A percentile compares a stretch with the other conserved stretches of the same genome.
Conservation (phyloP, 2,329 filamentous ascomycete species). For the Amauroascus niger region DNA sequence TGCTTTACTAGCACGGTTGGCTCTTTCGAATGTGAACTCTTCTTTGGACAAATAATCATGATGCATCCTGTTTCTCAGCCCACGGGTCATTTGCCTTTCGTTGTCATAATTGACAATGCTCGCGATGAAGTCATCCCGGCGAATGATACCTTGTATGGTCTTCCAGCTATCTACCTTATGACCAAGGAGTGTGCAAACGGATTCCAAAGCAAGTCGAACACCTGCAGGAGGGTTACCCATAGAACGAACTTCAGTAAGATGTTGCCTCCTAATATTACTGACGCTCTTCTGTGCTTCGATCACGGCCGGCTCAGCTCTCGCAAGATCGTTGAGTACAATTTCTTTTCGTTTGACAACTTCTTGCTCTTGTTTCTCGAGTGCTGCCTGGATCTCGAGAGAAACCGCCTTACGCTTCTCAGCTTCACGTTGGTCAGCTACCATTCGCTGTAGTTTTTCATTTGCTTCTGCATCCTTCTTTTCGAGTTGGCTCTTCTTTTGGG, state of each 20-base stretch:
- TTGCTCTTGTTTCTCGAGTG: constrained; percentile 78
- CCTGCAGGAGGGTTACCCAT: constrained; percentile 88
- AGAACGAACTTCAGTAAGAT: constrained; percentile 92
- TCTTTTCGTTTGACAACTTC: constrained; percentile 75
- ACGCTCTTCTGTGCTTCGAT: constrained; percentile 89
- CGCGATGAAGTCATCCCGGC: constrained; percentile 91
- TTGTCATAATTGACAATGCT: constrained; percentile 98
- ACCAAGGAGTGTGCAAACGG: constrained; percentile 90
- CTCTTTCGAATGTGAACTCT: constrained; percentile 92
- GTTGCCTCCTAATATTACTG: constrained; percentile 95
- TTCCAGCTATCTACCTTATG: constrained; percentile 90
- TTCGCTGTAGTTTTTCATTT: constrained; percentile 92
- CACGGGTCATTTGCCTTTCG: constrained; percentile 82
- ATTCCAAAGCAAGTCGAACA: constrained; percentile 84
- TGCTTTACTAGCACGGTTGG: constrained; percentile 91
- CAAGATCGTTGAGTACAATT: constrained; percentile 78
- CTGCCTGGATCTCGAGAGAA: constrained; percentile 78
- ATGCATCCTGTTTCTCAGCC: constrained; percentile 76
- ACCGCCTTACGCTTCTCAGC: constrained; percentile 83
- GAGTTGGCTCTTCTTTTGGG: constrained; percentile 86
- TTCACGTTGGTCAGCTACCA: constrained; percentile 92
- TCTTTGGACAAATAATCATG: constrained; percentile 85
- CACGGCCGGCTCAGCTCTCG: constrained; percentile 85
- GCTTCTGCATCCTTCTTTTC: constrained; percentile 91
- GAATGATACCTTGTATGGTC: constrained; percentile 75